Conservation (phyloP, 169 alveolate species). For the Plasmodium blacklocki region DNA sequence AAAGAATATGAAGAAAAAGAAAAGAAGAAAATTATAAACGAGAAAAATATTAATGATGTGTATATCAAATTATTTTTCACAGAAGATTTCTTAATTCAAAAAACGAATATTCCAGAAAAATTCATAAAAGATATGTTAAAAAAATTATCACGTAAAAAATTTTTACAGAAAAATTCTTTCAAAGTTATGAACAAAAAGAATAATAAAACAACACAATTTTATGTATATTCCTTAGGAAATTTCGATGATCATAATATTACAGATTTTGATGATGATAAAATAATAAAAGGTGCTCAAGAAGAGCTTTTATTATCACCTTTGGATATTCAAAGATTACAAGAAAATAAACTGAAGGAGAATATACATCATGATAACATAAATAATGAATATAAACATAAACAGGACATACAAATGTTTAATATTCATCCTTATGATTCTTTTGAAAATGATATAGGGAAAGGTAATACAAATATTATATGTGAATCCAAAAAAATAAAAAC, state of each 20-base stretch:
- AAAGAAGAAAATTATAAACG: slow-evolving; percentile 27
- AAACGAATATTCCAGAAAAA: slow-evolving; percentile 27
- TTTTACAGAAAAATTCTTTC: slow-evolving; percentile 38
- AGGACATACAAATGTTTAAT: too few relatives aligned
- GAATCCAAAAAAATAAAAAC: too few relatives aligned
- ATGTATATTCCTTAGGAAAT: slow-evolving; percentile 26
- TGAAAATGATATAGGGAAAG: too few relatives aligned
- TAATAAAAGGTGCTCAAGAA: not conserved
- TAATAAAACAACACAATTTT: slow-evolving; percentile 37
- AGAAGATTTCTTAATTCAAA: slow-evolving; percentile 44
- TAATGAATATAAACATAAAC: too few relatives aligned
- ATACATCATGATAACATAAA: too few relatives aligned
- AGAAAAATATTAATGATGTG: slow-evolving; percentile 25
- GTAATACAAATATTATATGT: too few relatives aligned
- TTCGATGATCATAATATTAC: slow-evolving; percentile 15
- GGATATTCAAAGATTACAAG: too few relatives aligned
- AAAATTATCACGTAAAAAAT: slow-evolving; percentile 32
- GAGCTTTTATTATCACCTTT: too few relatives aligned
- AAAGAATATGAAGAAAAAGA: slow-evolving; percentile 55
- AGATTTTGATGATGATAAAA: slow-evolving; percentile 3
- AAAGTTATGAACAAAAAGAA: slow-evolving; percentile 44
- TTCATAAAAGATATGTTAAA: slow-evolving; percentile 37
- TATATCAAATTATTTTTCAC: slow-evolving; percentile 47
- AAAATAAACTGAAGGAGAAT: too few relatives aligned
- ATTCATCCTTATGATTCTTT: too few relatives aligned